A percentile compares a stretch with the other conserved stretches of the same genome.
phyloP scores from a whole-genome alignment of 768 basidiomycete species.

The Naganishia vishniacii region DNA sequence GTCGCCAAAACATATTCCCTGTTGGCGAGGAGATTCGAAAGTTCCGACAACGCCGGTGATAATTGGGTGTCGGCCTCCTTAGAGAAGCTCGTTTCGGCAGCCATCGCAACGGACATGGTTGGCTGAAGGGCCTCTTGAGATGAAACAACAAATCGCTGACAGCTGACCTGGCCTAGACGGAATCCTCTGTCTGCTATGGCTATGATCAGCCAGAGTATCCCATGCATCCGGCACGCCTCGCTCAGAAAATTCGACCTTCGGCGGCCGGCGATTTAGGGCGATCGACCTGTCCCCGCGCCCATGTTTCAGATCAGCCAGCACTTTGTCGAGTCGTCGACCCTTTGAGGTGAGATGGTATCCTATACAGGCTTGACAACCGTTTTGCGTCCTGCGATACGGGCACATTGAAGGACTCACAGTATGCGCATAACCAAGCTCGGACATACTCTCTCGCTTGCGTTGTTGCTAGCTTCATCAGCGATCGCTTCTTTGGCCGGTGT shows the following conservation, averaged over 20 bases:
- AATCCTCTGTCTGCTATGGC: too few relatives aligned
- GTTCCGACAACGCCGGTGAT: conserved; percentile 14
- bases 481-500: conserved; percentile 9
- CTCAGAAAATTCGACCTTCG: conserved; percentile 15
- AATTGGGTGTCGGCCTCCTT: neutral
- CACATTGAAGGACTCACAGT: neutral
- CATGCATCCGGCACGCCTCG: too few relatives aligned
- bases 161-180: too few relatives aligned
- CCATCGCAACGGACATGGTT: neutral
- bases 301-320: conserved; percentile 7
- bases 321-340: neutral
- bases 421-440: neutral
- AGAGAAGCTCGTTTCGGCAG: neutral
- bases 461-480: neutral
- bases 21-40: conserved; percentile 33
- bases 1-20: conserved; percentile 35
- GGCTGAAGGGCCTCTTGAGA: neutral
- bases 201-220: neutral
- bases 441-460: neutral
- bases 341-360: too few relatives aligned
- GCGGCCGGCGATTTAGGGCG: conserved; percentile 1
- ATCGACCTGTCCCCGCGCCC: neutral
- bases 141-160: neutral
- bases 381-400: too few relatives aligned
- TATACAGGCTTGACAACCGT: too few relatives aligned